Evolutionary conservation across 75 land plant species (phyloP), one percentile per base, ranked within the genome.

Genomic region (Picea glauca): DNA sequence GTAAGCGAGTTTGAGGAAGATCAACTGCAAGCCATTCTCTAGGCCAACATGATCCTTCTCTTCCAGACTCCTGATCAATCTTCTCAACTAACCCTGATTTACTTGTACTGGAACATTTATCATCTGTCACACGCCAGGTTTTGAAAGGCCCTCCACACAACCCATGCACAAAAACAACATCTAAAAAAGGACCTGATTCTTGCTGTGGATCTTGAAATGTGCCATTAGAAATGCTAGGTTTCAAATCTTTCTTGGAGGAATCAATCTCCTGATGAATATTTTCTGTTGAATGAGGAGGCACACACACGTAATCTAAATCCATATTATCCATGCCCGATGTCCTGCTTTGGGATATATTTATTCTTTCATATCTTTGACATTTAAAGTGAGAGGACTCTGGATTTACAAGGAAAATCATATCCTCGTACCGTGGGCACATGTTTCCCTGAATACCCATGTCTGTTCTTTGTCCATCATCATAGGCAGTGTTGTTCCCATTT

Each of bases 91-190:
- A 74, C n/a, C 93, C 90, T 82, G 93, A 87, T 70, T 90, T 91
- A 58, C 82, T 77, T 14, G 90, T 86, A 26, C 91, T 93, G 43
- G 98, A 93, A 61, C 91, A 84, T 67, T 95, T 95, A 78, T 90
- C 82, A 15, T 95, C 98, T 75, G 98, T 60, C 80, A 98, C 82
- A 43, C 99, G 93, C 99, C 99, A 98, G 30, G 99, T 88, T 72
- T 90, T 98, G 74, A 88, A 93, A 62, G 99, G 99, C 7, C 99
- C 99, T 75, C 99, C 99, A 84, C 93, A 91, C 38, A 98, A 80
- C 3, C 99, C 99, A 88, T 98, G 99, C 15, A 98, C 90, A 90
- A 98, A 98, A 62, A 98, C 91, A 78, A 98, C 85, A 86, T 98
- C 99, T 38, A 94, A 1, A 30, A 43, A 35, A 60, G 87, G 87